A percentile compares a stretch with the other conserved stretches of the same genome.
Evolutionary conservation across 345 rosid genomes (phyloP).

Genomic region (Arabis hirsuta): DNA sequence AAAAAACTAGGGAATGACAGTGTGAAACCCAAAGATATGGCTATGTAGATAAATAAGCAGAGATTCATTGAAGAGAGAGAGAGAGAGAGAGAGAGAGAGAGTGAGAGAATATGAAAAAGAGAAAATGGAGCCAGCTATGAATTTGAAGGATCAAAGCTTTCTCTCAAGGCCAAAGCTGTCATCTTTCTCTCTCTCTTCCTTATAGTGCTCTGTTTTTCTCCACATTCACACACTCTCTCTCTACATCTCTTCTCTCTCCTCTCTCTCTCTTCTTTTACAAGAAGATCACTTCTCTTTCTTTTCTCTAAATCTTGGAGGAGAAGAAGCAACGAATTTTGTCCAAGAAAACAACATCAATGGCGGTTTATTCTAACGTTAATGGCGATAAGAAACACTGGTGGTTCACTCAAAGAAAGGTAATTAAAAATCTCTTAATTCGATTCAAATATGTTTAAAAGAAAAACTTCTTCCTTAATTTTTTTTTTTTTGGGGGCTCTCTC

Average conservation of each 20-base stretch:
- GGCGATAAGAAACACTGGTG: conserved; percentile 89
- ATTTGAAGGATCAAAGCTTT: conserved; percentile 81
- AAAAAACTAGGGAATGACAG: neutral
- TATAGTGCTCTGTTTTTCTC: conserved; percentile 41
- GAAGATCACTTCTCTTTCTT: conserved; percentile 35
- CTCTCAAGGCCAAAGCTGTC: conserved; percentile 82
- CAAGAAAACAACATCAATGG: conserved; percentile 10
- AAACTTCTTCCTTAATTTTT: neutral
- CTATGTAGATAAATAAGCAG: conserved; percentile 22
- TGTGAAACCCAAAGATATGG: conserved; percentile 27
- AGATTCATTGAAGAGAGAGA: conserved; percentile 35
- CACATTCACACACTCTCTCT: conserved; percentile 17
- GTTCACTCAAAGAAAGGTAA: conserved; percentile 87
- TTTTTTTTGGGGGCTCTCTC: neutral
- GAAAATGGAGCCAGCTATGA: conserved; percentile 81
- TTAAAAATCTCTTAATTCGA: neutral
- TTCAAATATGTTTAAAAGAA: neutral
- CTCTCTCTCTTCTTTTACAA: conserved; percentile 22
- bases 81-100: conserved; percentile 40
- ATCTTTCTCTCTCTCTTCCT: conserved; percentile 38
- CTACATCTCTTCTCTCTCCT: neutral
- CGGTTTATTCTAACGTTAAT: conserved; percentile 46
- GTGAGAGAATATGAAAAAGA: conserved; percentile 54
- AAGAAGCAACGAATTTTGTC: conserved; percentile 34
- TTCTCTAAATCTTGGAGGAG: conserved; percentile 31